Percentiles rank a stretch among this genome's conserved stretches.
Evolutionary conservation across 306 rosid genomes (phyloP).

Genomic region (Vicia faba): DNA sequence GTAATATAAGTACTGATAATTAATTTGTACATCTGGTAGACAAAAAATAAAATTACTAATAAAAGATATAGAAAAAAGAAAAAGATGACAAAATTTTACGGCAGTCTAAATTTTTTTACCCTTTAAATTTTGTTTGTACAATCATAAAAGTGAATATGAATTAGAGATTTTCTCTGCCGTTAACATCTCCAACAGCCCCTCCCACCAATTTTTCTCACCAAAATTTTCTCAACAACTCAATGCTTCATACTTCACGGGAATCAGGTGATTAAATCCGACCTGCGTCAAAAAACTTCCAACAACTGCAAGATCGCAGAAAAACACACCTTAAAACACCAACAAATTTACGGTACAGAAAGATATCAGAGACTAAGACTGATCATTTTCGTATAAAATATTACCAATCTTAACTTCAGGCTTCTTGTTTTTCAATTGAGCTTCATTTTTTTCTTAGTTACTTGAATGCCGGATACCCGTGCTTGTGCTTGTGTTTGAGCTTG

Average conservation of each 20-base stretch:
- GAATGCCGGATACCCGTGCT: slow-evolving; percentile 42
- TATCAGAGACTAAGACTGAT: slow-evolving; percentile 38
- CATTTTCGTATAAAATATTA: slow-evolving; percentile 25
- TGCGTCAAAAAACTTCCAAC: slow-evolving; percentile 84
- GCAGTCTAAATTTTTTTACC: slow-evolving; percentile 44
- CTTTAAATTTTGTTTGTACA: slow-evolving; percentile 73
- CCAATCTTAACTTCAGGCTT: neutral
- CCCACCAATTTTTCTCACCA: slow-evolving; percentile 28
- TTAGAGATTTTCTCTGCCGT: slow-evolving; percentile 53
- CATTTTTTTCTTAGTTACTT: slow-evolving; percentile 44
- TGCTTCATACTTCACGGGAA: slow-evolving; percentile 86
- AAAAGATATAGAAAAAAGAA: slow-evolving; percentile 17
- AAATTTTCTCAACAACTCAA: slow-evolving; percentile 65
- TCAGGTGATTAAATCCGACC: slow-evolving; percentile 73
- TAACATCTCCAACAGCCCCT: slow-evolving; percentile 39
- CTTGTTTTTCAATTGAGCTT: slow-evolving; percentile 28
- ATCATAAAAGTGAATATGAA: slow-evolving; percentile 29
- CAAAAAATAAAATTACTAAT: slow-evolving; percentile 27
- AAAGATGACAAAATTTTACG: slow-evolving; percentile 80
- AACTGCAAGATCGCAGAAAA: slow-evolving; percentile 80
- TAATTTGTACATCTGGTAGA: slow-evolving; percentile 60
- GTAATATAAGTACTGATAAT: slow-evolving; percentile 46
- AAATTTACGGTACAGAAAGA: slow-evolving; percentile 43
- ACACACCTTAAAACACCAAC: slow-evolving; percentile 83
- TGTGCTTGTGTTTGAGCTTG: neutral